Base-by-base conservation (phyloP, 108 stramenopile genomes). In the Stephanodiscus triporus region DNA sequence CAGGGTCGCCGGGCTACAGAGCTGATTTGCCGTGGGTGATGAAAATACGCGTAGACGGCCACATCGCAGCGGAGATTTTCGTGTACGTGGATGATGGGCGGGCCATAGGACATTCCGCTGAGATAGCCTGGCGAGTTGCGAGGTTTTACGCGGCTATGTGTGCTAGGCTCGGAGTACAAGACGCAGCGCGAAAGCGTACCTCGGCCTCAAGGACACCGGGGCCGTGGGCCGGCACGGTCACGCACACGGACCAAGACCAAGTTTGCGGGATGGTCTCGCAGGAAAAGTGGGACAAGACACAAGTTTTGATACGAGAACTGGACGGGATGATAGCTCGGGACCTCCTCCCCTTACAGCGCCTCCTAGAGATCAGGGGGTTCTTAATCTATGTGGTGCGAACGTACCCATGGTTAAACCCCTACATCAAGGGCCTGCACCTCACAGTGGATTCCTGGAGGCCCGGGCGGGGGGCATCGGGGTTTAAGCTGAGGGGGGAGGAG, bases 61-160 rank as follows among this genome's bases (percentile, higher is more conserved):
- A 49, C n/a, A 62, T 72, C 0, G 82, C 82, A 4, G 66, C 79
- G 20, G 75, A 80, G 36, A 6, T 77, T 1, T 40, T 61, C 19
- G 50, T 53, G 5, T 83, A 68, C 63, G 66, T 86, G 26, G 85
- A 86, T 69, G 82, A 38, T 75, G 32, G 36, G 76, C 24, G 65
- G 67, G 32, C 32, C 32, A 5, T 34, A 34, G 32, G 32, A 5
- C 32, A 34, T 34, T 34, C 32, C 4, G 32, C 32, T 4, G 32
- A 34, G 32, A 2, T 34, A 5, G 32, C 32, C 32, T 34, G 32
- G 32, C 32, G 5, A 34, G 32, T 2, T 5, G 5, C 2, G 32
- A 2, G 32, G 32, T 34, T 2, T 5, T 34, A 34, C 32, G 32
- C 32, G 2, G 32, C 32, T 34, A 34, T 34, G 32, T 45, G 43